These are phyloP conservation scores for Syncephalastrum contaminatum DNA, from an alignment of 371 early-diverging fungal species.

Conservation along the genomic window DNA sequence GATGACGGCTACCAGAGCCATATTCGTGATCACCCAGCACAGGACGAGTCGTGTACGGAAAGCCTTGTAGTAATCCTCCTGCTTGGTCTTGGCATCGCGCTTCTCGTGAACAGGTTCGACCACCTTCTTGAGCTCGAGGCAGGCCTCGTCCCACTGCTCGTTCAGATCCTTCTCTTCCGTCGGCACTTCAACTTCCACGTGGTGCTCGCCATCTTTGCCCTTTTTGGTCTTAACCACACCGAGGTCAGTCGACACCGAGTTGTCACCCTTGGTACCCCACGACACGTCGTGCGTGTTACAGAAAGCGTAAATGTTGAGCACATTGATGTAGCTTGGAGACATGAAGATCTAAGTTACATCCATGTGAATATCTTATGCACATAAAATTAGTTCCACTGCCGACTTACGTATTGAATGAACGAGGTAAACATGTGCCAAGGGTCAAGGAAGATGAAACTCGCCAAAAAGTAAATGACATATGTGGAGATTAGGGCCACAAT, in stretches of 20 bases:
- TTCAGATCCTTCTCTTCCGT: conserved; percentile 78
- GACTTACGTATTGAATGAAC: conserved; percentile 51
- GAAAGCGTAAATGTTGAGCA: conserved; percentile 69
- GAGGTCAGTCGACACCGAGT: conserved; percentile 55
- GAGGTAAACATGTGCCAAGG: conserved; percentile 72
- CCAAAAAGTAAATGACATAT: conserved; percentile 65
- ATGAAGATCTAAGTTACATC: conserved; percentile 34
- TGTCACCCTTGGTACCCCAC: conserved; percentile 96
- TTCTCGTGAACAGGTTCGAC: conserved; percentile 55
- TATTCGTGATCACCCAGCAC: conserved; percentile 83
- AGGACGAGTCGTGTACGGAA: conserved; percentile 82
- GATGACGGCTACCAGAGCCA: conserved; percentile 65
- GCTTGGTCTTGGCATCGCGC: conserved; percentile 74
- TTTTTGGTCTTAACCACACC: conserved; percentile 64
- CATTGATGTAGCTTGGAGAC: conserved; percentile 64
- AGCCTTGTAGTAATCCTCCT: conserved; percentile 84
- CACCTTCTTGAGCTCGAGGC: conserved; percentile 49
- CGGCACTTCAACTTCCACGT: conserved; percentile 66
- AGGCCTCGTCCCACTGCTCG: conserved; percentile 70
- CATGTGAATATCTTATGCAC: background rate
- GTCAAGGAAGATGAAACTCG: conserved; percentile 65
- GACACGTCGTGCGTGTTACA: conserved; percentile 75
- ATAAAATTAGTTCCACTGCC: background rate
- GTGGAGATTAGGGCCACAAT: conserved; percentile 64
- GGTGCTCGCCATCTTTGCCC: conserved; percentile 44